Conservation (phyloP, 441 rosid genomes). For the Brassica hybrid region DNA sequence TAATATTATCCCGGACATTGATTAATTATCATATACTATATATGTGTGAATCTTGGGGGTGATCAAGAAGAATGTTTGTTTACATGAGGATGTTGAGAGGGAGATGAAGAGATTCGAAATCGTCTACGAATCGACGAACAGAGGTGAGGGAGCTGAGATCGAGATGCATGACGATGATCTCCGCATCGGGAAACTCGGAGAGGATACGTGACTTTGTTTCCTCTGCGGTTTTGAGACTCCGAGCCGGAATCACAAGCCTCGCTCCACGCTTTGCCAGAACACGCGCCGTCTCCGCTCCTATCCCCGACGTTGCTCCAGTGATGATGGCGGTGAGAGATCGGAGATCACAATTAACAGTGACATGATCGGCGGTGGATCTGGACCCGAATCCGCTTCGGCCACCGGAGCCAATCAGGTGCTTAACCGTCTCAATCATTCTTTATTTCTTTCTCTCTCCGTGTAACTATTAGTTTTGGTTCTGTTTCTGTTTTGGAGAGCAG, state of each 20-base stretch:
- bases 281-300: slow-evolving; percentile 93
- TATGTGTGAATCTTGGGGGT: not conserved
- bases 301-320: slow-evolving; percentile 95
- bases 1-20: not conserved
- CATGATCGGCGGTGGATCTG: slow-evolving; percentile 83
- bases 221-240: slow-evolving; percentile 83
- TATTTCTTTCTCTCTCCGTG: not conserved
- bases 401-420: slow-evolving; percentile 74
- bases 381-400: slow-evolving; percentile 86
- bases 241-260: slow-evolving; percentile 76
- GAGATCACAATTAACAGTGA: slow-evolving; percentile 58
- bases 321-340: slow-evolving; percentile 79
- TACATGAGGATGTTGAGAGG: slow-evolving; percentile 80
- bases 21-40: not conserved
- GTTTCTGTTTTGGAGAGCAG: slow-evolving; percentile 21
- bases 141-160: slow-evolving; percentile 89
- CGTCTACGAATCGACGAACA: slow-evolving; percentile 62
- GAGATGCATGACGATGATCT: slow-evolving; percentile 73
- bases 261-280: slow-evolving; percentile 80
- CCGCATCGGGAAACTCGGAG: slow-evolving; percentile 70
- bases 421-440: slow-evolving; percentile 65
- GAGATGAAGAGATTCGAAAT: slow-evolving; percentile 70
- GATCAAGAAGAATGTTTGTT: not conserved
- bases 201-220: slow-evolving; percentile 71
- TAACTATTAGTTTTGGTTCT: not conserved